phyloP scores from a whole-genome alignment of 345 rosid species.

The Cardiospermum halicacabum region DNA sequence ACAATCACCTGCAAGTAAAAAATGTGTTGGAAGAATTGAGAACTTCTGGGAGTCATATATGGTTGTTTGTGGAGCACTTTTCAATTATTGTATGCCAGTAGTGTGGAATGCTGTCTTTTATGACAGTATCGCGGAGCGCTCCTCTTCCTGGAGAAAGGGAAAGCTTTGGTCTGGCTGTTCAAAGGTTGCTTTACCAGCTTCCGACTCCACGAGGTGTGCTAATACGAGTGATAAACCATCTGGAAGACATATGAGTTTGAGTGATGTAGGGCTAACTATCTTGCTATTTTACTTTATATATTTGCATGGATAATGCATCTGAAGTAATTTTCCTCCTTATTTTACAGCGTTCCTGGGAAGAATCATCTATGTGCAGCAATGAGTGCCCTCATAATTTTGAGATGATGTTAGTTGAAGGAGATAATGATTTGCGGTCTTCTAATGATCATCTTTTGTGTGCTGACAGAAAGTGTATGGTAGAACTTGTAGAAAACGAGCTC shows the following conservation, averaged over 20 bases:
- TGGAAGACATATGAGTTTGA: slow-evolving; percentile 30
- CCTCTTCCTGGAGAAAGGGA: slow-evolving; percentile 58
- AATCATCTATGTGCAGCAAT: slow-evolving; percentile 27
- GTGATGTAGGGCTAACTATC: background rate
- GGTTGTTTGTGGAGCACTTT: slow-evolving; percentile 57
- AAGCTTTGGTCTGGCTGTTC: slow-evolving; percentile 61
- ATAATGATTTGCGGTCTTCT: slow-evolving; percentile 16
- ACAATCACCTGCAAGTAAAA: slow-evolving; percentile 24
- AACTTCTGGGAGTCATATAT: slow-evolving; percentile 55
- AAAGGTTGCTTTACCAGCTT: slow-evolving; percentile 17
- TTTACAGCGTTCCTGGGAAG: slow-evolving; percentile 38
- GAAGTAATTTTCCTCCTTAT: slow-evolving; percentile 24
- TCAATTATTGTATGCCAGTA: slow-evolving; percentile 66
- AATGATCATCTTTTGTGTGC: slow-evolving; percentile 16
- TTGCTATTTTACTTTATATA: slow-evolving; percentile 2
- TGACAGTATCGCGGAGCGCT: slow-evolving; percentile 50
- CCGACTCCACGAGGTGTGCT: slow-evolving; percentile 8
- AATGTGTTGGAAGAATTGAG: slow-evolving; percentile 74
- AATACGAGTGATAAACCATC: slow-evolving; percentile 23
- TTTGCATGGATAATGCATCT: slow-evolving; percentile 9
- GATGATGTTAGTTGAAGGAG: slow-evolving; percentile 21
- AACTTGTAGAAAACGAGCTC: slow-evolving; percentile 58
- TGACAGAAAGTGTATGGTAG: slow-evolving; percentile 35
- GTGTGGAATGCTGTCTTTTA: slow-evolving; percentile 87
- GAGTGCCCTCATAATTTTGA: slow-evolving; percentile 48